These are phyloP conservation scores for Colletotrichum endophyticum DNA, from an alignment of 2,329 filamentous ascomycete species.

Conservation along the genomic window DNA sequence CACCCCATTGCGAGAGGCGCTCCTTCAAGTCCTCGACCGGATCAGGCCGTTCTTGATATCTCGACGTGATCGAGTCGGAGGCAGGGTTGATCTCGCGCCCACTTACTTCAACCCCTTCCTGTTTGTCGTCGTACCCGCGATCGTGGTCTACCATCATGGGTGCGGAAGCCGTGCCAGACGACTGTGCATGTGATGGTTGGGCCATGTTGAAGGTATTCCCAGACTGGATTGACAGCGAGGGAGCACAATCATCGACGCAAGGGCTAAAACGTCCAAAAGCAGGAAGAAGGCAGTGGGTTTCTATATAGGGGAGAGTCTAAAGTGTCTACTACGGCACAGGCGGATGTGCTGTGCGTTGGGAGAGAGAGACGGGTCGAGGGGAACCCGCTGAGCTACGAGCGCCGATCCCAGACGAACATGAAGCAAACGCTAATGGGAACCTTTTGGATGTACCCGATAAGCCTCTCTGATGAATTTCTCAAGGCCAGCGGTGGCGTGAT, in stretches of 20 bases:
- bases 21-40: conserved; percentile 38
- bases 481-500: background rate
- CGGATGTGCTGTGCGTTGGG: background rate
- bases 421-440: conserved; percentile 19
- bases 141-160: conserved; percentile 29
- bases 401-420: conserved; percentile 24
- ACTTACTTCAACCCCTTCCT: conserved; percentile 32
- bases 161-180: conserved; percentile 34
- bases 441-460: conserved; percentile 5
- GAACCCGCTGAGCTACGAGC: conserved; percentile 11
- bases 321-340: conserved; percentile 4
- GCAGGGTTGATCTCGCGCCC: conserved; percentile 30
- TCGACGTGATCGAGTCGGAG: conserved; percentile 19
- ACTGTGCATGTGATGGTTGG: conserved; percentile 29
- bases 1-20: conserved; percentile 45
- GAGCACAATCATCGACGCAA: conserved; percentile 9
- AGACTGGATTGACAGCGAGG: conserved; percentile 4
- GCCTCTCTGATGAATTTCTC: background rate
- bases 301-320: conserved; percentile 24
- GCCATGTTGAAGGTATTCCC: conserved; percentile 33
- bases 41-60: conserved; percentile 14
- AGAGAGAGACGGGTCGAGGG: background rate
- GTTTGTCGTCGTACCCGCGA: conserved; percentile 28
- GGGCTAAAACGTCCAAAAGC: background rate
- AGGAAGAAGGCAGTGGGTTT: conserved; percentile 17